Base-by-base conservation (phyloP, 768 basidiomycete species). In the Calocybe gangraenosa region DNA sequence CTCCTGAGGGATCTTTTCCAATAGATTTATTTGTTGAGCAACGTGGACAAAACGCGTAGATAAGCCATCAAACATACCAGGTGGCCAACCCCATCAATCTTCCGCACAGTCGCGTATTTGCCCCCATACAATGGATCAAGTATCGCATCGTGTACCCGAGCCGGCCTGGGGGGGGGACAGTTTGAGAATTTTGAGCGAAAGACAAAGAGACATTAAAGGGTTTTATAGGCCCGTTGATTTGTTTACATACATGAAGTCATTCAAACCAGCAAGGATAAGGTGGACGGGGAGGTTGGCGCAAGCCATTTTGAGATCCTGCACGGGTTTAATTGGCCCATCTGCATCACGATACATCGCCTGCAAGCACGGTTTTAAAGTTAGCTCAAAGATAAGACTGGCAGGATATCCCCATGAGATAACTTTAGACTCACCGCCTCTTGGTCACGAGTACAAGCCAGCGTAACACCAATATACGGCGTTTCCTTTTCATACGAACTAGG, bases 311-410 rank as follows among this genome's bases (percentile, higher is more conserved):
- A 85, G 53, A 7, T 68, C 69, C 32, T 66, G 57, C 7, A 84
- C 70, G 5, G 82, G 79, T 47, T 70, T 73, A 10, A 67, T 69
- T 2, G 77, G 65, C 2, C 82, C 83, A 3, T 76, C 72, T 19
- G 61, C 58, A 45, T 85, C 83, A 32, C 67, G 59, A 52, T 84
- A 85, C 82, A 85, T 85, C 1, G 72, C 74, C 82, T 83, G 40
- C 19, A 21, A 19, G 32, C 36, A 5, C 15, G 10, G 11, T 20
- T n/a, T n/a, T n/a, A 39, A 19, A 39, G 28, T 22, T 13, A 43
- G 47, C 32, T 17, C 17, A 32, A 23, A 28, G 44, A 14, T 31
- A 14, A 5, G 45, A 37, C 6, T 13, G n/a, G 20, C 8, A 19
- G 48, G 25, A 34, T 15, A 35, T 11, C 25, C 25, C 5, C 11